A percentile compares a stretch with the other conserved stretches of the same genome.
These are phyloP conservation scores for Calonectria pseudoturangicola DNA, from an alignment of 2,329 filamentous ascomycete genomes.

Conservation along the genomic window DNA sequence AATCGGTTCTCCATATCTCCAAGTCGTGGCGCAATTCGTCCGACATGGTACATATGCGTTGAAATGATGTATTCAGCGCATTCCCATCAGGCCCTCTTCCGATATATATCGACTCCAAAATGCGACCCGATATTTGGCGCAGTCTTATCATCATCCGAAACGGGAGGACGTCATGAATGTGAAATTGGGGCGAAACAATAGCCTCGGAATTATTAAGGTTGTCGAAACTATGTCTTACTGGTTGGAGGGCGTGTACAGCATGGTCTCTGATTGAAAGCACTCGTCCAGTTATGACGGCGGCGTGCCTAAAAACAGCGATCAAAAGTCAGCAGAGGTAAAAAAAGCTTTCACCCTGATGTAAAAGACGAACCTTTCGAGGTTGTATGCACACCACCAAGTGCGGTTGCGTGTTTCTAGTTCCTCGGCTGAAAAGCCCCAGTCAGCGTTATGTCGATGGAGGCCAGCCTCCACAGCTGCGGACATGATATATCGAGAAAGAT, in stretches of 20 bases:
- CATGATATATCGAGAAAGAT: slow-evolving; percentile 52
- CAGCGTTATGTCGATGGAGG: slow-evolving; percentile 48
- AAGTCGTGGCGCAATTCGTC: slow-evolving; percentile 44
- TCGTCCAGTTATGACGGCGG: slow-evolving; percentile 50
- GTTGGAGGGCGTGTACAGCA: slow-evolving; percentile 48
- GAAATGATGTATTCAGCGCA: slow-evolving; percentile 46
- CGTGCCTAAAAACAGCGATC: slow-evolving; percentile 31
- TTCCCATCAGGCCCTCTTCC: slow-evolving; percentile 48
- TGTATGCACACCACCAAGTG: slow-evolving; percentile 53
- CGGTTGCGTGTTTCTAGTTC: slow-evolving; percentile 50
- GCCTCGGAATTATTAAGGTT: slow-evolving; percentile 39
- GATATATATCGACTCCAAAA: slow-evolving; percentile 53
- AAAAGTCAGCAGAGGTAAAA: not conserved
- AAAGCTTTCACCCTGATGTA: not conserved
- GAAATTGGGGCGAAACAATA: slow-evolving; percentile 35
- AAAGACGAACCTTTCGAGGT: slow-evolving; percentile 42
- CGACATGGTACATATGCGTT: slow-evolving; percentile 47
- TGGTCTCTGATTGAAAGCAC: slow-evolving; percentile 52
- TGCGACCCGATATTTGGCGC: slow-evolving; percentile 47
- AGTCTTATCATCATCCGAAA: slow-evolving; percentile 45
- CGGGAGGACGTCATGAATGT: slow-evolving; percentile 38
- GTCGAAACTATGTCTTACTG: slow-evolving; percentile 40
- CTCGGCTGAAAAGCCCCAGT: slow-evolving; percentile 46
- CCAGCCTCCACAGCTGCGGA: slow-evolving; percentile 52
- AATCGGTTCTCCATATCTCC: slow-evolving; percentile 46